These are phyloP conservation scores for Bremia lactucae DNA, from an alignment of 352 stramenopile genomes.

Conservation along the genomic window DNA sequence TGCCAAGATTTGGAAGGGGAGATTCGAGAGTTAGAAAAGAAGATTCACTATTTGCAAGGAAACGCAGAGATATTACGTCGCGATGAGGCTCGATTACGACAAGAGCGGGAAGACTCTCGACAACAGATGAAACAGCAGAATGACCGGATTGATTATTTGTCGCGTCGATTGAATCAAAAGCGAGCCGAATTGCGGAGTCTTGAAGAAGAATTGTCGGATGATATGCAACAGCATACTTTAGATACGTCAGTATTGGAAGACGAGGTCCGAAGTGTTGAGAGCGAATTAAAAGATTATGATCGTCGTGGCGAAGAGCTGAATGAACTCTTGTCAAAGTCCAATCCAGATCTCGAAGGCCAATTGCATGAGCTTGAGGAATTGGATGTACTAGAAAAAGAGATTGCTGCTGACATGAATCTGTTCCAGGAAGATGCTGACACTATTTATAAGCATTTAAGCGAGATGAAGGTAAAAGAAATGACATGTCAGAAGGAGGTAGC, in stretches of 20 bases:
- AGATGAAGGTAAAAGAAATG: conserved; percentile 60
- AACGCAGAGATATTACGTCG: conserved; percentile 28
- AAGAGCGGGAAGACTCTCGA: conserved; percentile 23
- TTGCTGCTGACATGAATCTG: conserved; percentile 31
- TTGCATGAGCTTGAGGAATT: conserved; percentile 37
- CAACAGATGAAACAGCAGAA: conserved; percentile 21
- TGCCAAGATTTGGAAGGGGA: conserved; percentile 47
- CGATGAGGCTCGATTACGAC: conserved; percentile 28
- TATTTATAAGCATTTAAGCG: conserved; percentile 65
- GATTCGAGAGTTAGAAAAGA: conserved; percentile 35
- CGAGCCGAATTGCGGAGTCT: conserved; percentile 35
- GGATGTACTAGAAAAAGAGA: conserved; percentile 5
- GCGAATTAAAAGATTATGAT: conserved; percentile 26
- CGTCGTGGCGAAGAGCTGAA: conserved; percentile 35
- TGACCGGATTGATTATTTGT: conserved; percentile 34
- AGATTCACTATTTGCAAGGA: conserved; percentile 25
- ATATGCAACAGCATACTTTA: conserved; percentile 38
- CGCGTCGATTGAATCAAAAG: conserved; percentile 31
- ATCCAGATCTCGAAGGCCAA: conserved; percentile 37
- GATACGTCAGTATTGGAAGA: conserved; percentile 60
- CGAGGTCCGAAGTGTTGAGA: conserved; percentile 31
- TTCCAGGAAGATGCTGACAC: conserved; percentile 50
- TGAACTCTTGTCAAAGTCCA: conserved; percentile 31
- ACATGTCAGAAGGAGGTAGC: conserved; percentile 44
- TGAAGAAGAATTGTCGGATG: conserved; percentile 46